Evolutionary conservation across 345 rosid genomes (phyloP).

Genomic region (Brassica cretica): DNA sequence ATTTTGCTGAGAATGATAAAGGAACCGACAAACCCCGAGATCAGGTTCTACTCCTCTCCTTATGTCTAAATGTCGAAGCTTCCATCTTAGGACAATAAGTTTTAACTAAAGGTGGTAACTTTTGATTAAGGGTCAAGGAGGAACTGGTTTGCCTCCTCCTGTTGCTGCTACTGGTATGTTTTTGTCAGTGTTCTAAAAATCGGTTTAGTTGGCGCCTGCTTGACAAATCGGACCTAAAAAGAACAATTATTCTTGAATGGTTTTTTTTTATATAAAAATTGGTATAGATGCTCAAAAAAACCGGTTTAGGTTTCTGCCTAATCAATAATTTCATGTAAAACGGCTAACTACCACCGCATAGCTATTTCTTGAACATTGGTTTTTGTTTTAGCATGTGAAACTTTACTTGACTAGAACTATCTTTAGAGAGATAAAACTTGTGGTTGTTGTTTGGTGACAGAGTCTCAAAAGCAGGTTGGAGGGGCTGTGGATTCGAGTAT

Average conservation of each 20-base stretch:
- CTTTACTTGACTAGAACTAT: background rate
- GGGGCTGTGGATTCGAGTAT: constrained; percentile 56
- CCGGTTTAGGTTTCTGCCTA: background rate
- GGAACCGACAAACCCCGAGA: constrained; percentile 73
- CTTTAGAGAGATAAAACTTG: background rate
- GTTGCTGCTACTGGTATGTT: background rate
- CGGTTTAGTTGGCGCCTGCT: background rate
- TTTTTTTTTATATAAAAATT: too few species aligned
- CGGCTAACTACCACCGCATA: background rate
- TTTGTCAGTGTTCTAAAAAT: background rate
- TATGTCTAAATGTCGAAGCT: background rate
- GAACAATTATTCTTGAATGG: background rate
- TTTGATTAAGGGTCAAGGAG: background rate
- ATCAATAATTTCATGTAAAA: background rate
- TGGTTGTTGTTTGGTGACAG: constrained; percentile 36
- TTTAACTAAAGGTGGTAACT: background rate
- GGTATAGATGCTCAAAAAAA: background rate
- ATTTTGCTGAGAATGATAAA: constrained; percentile 99
- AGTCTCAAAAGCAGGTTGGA: constrained; percentile 62
- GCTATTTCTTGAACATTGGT: background rate
- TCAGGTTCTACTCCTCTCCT: constrained; percentile 54
- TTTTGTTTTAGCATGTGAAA: background rate
- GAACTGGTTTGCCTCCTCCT: background rate
- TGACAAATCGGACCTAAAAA: background rate
- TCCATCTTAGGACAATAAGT: background rate